These are phyloP conservation scores for Iberis pinnata DNA, from an alignment of 345 rosid genomes.

Conservation along the genomic window DNA sequence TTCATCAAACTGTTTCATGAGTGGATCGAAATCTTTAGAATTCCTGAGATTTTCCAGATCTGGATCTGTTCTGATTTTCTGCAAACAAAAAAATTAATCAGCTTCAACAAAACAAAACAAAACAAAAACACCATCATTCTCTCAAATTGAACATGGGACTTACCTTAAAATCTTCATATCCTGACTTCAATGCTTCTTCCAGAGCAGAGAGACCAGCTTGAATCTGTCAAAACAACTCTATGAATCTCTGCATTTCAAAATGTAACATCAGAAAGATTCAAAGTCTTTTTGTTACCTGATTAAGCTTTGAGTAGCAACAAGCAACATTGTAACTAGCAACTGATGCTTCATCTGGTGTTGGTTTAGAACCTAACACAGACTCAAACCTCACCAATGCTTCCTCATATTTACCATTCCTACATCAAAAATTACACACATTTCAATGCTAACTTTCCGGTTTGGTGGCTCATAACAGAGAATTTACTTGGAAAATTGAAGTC, in stretches of 20 bases:
- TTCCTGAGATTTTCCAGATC: slow-evolving; percentile 61
- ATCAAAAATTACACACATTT: slow-evolving; percentile 5
- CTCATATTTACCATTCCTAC: slow-evolving; percentile 70
- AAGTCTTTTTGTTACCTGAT: slow-evolving; percentile 50
- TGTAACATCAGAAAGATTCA: not conserved
- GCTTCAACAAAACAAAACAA: slow-evolving; percentile 19
- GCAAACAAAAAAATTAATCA: slow-evolving; percentile 23
- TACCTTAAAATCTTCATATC: slow-evolving; percentile 93
- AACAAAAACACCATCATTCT: not conserved
- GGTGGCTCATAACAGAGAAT: not conserved
- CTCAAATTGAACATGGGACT: not conserved
- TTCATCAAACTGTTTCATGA: slow-evolving; percentile 83
- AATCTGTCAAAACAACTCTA: slow-evolving; percentile 35
- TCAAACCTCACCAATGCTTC: slow-evolving; percentile 85
- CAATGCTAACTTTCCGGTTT: not conserved
- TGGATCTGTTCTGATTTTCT: slow-evolving; percentile 88
- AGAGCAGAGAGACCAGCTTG: slow-evolving; percentile 91
- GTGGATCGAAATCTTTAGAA: slow-evolving; percentile 53
- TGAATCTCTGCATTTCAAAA: not conserved
- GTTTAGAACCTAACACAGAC: slow-evolving; percentile 91
- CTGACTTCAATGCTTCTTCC: slow-evolving; percentile 76
- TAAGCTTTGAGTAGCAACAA: slow-evolving; percentile 85
- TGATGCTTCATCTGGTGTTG: slow-evolving; percentile 64
- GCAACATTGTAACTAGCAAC: slow-evolving; percentile 94
- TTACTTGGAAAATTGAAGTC: slow-evolving; percentile 73